These are phyloP conservation scores for Filobasidium floriforme DNA, from an alignment of 768 basidiomycete genomes.

Conservation along the genomic window DNA sequence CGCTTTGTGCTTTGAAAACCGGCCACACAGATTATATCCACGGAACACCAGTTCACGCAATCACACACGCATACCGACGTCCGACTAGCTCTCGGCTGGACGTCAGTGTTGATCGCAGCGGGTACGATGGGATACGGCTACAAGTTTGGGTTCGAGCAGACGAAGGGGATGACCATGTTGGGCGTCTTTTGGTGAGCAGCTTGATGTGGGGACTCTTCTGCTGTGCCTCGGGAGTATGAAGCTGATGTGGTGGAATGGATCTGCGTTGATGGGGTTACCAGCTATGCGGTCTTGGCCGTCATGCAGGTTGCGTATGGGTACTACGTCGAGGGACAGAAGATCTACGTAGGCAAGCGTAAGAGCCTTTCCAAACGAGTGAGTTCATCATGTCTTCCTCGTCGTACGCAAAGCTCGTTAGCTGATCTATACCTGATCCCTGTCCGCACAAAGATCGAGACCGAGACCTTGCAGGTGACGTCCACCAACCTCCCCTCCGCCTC, in stretches of 20 bases:
- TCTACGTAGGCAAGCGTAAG: conserved; percentile 85
- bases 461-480: conserved; percentile 72
- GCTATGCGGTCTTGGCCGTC: conserved; percentile 66
- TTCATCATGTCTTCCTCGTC: conserved; percentile 19
- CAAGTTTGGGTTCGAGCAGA: conserved; percentile 68
- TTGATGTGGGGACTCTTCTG: not conserved
- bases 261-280: conserved; percentile 36
- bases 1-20: not conserved
- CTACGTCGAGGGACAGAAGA: conserved; percentile 71
- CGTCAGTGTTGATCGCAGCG: conserved; percentile 16
- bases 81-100: conserved; percentile 19
- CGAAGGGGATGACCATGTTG: conserved; percentile 69
- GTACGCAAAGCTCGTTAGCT: conserved; percentile 11
- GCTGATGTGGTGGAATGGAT: not conserved
- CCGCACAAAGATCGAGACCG: conserved; percentile 86
- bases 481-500: conserved; percentile 52
- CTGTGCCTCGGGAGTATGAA: not conserved
- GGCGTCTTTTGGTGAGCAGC: conserved; percentile 66
- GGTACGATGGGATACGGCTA: conserved; percentile 20
- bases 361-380: conserved; percentile 76
- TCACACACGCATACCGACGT: conserved; percentile 22
- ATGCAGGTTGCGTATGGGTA: conserved; percentile 74
- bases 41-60: conserved; percentile 20
- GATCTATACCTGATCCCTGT: not conserved
- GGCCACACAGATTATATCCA: not conserved